Percentiles rank a stretch among this genome's conserved stretches.
Evolutionary conservation across 306 rosid species (phyloP).

Genomic region (Trifolium dubium): DNA sequence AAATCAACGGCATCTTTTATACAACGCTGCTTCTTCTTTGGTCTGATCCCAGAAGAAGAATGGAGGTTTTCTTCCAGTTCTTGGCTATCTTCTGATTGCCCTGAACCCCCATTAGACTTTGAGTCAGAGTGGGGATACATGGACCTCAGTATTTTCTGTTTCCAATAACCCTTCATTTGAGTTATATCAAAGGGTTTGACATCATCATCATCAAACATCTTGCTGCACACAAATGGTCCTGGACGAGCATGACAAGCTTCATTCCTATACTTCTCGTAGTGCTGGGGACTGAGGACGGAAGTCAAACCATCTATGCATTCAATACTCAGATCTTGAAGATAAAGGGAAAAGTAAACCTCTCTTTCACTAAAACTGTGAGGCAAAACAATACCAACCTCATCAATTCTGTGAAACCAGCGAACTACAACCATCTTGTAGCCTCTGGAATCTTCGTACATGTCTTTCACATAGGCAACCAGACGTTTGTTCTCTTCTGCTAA

Average conservation of each 20-base stretch:
- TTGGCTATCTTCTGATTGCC: conserved; percentile 50
- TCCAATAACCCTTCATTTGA: conserved; percentile 85
- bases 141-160: conserved; percentile 74
- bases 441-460: conserved; percentile 87
- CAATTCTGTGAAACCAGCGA: conserved; percentile 96
- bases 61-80: conserved; percentile 49
- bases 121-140: conserved; percentile 55
- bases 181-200: conserved; percentile 75
- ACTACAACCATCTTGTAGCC: conserved; percentile 97
- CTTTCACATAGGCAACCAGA: conserved; percentile 93
- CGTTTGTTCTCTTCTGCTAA: conserved; percentile 89
- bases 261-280: conserved; percentile 64
- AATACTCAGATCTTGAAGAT: conserved; percentile 96
- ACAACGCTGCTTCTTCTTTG: conserved; percentile 60
- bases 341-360: conserved; percentile 92
- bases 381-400: conserved; percentile 93
- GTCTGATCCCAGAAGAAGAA: conserved; percentile 48
- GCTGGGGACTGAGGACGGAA: conserved; percentile 80
- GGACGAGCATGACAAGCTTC: conserved; percentile 54
- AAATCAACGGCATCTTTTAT: conserved; percentile 40
- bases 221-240: conserved; percentile 72
- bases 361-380: conserved; percentile 84
- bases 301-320: conserved; percentile 98
- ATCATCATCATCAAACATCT: conserved; percentile 72
- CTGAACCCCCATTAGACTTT: conserved; percentile 49